phyloP scores from a whole-genome alignment of 2,329 filamentous ascomycete genomes.

The Cladosporium austrohemisphaericum region DNA sequence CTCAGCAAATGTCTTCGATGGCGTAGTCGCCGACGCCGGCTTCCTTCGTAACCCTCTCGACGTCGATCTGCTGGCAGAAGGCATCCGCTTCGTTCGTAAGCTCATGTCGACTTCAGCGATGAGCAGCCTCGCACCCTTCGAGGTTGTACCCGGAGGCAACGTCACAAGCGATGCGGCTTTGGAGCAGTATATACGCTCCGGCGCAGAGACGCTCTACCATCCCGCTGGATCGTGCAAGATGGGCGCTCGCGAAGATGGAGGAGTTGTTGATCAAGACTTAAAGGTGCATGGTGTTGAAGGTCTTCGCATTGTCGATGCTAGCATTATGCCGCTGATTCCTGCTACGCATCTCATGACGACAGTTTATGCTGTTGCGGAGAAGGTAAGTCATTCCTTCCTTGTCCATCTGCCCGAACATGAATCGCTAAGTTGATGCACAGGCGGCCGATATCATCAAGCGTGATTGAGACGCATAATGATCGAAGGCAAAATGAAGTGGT shows the following conservation, averaged over 20 bases:
- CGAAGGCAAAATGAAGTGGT: too few relatives aligned
- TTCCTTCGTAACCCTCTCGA: slow-evolving; percentile 44
- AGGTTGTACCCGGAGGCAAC: background rate
- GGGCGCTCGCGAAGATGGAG: slow-evolving; percentile 14
- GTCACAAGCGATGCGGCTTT: background rate
- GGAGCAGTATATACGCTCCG: background rate
- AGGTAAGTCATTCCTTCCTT: slow-evolving; percentile 27
- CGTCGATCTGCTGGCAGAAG: slow-evolving; percentile 33
- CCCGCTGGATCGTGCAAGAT: slow-evolving; percentile 16
- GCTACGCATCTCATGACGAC: slow-evolving; percentile 28
- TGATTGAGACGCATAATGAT: too few relatives aligned
- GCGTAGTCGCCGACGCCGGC: slow-evolving; percentile 22
- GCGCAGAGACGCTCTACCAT: background rate
- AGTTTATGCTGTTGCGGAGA: slow-evolving; percentile 33
- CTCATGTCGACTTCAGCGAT: background rate
- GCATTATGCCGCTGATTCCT: slow-evolving; percentile 29
- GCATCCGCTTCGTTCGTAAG: background rate
- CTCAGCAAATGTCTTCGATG: slow-evolving; percentile 17
- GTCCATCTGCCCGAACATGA: slow-evolving; percentile 29
- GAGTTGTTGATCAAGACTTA: slow-evolving; percentile 35
- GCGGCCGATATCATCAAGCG: slow-evolving; percentile 1
- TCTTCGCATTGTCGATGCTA: slow-evolving; percentile 36
- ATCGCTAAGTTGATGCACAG: background rate
- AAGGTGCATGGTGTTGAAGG: slow-evolving; percentile 35
- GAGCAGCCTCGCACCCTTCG: background rate